A percentile compares a stretch with the other conserved stretches of the same genome.
phyloP scores from a whole-genome alignment of 257 asterid species.

The Salvia splendens region DNA sequence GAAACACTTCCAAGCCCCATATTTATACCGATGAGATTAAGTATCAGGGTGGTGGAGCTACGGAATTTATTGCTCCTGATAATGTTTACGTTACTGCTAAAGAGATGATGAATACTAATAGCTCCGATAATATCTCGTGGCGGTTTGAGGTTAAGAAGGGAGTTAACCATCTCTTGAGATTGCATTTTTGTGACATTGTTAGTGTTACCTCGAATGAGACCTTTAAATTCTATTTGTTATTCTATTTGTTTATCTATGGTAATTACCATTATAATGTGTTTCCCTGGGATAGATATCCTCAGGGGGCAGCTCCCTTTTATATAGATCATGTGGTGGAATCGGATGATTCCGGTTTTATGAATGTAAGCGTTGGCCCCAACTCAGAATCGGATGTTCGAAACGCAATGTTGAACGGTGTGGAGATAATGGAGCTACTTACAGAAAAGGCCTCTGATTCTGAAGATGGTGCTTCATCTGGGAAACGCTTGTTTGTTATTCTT shows the following conservation, averaged over 20 bases:
- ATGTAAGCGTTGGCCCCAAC: conserved; percentile 41
- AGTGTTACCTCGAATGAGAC: background rate
- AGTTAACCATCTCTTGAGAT: conserved; percentile 40
- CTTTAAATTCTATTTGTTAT: conserved; percentile 35
- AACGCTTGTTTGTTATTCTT: conserved; percentile 17
- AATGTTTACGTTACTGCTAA: conserved; percentile 54
- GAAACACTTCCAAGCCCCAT: background rate
- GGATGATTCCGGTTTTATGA: conserved; percentile 50
- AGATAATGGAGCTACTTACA: conserved; percentile 55
- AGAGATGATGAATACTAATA: conserved; percentile 32
- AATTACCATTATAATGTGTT: background rate
- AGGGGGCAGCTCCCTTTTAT: conserved; percentile 42
- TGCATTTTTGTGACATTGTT: conserved; percentile 64
- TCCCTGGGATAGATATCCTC: background rate
- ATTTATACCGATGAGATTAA: background rate
- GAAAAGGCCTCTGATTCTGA: background rate
- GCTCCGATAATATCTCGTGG: conserved; percentile 46
- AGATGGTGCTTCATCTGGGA: conserved; percentile 4
- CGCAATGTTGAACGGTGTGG: conserved; percentile 61
- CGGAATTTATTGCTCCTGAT: conserved; percentile 46
- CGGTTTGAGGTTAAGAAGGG: conserved; percentile 38
- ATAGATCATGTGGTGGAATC: conserved; percentile 42
- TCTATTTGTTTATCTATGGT: conserved; percentile 38
- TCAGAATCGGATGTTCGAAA: background rate
- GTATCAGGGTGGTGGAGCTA: conserved; percentile 12